Percentiles rank a stretch among this genome's conserved stretches.
phyloP scores from a whole-genome alignment of 2,329 filamentous ascomycete species.

The Sphaerulina populicola region DNA sequence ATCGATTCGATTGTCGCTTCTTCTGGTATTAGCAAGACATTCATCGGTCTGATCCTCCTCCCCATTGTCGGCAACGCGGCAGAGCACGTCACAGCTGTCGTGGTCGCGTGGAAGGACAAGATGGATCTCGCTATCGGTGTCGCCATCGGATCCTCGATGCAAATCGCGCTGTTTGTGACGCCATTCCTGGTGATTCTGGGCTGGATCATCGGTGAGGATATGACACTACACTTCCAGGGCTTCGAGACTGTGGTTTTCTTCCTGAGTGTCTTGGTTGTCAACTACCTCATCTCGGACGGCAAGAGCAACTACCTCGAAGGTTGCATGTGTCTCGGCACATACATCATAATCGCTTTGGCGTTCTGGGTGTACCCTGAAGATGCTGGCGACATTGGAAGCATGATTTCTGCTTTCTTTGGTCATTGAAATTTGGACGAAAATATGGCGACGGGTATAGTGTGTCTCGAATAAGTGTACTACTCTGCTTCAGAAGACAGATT shows the following conservation, averaged over 20 bases:
- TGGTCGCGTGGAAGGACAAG: slow-evolving; percentile 50
- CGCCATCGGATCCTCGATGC: slow-evolving; percentile 47
- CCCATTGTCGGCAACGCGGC: slow-evolving; percentile 52
- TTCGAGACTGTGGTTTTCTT: slow-evolving; percentile 87
- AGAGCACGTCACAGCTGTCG: slow-evolving; percentile 49
- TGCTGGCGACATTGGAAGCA: slow-evolving; percentile 16
- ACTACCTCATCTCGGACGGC: slow-evolving; percentile 77
- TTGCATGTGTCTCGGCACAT: slow-evolving; percentile 50
- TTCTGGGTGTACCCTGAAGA: slow-evolving; percentile 51
- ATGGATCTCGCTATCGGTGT: slow-evolving; percentile 52
- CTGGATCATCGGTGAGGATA: slow-evolving; percentile 46
- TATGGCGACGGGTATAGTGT: too few relatives aligned
- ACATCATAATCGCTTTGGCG: slow-evolving; percentile 52
- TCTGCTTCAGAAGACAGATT: too few relatives aligned
- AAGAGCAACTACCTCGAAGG: slow-evolving; percentile 83
- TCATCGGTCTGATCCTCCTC: slow-evolving; percentile 50
- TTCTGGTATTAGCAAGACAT: slow-evolving; percentile 47
- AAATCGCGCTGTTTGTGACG: slow-evolving; percentile 52
- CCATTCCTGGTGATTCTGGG: slow-evolving; percentile 51
- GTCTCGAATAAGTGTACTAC: too few relatives aligned
- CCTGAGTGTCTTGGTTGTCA: slow-evolving; percentile 75
- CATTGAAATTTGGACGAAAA: slow-evolving; percentile 2
- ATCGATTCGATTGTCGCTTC: slow-evolving; percentile 48
- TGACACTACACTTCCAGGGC: slow-evolving; percentile 72
- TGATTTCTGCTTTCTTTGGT: slow-evolving; percentile 17